These are phyloP conservation scores for Cyberlindnera japonica DNA, from an alignment of 805 yeast species.

Conservation along the genomic window DNA sequence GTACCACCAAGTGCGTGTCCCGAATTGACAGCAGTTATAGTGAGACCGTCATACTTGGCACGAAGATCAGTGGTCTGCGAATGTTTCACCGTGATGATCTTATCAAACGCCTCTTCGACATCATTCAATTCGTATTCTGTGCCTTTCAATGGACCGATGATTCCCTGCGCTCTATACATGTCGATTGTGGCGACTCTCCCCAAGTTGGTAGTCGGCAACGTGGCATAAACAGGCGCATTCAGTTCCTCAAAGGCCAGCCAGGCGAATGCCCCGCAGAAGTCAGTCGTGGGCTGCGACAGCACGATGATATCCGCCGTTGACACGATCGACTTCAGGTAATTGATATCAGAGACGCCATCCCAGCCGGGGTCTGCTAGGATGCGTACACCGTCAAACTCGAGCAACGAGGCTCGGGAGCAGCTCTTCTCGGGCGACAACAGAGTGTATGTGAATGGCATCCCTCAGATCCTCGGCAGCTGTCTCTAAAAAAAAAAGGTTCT, in stretches of 20 bases:
- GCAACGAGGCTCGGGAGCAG: conserved; percentile 40
- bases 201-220: conserved; percentile 83
- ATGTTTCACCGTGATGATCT: conserved; percentile 64
- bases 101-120: conserved; percentile 77
- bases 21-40: conserved; percentile 79
- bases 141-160: conserved; percentile 65
- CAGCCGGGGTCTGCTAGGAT: conserved; percentile 73
- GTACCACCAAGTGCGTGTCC: conserved; percentile 96
- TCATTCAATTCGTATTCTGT: conserved; percentile 64
- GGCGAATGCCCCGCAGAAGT: conserved; percentile 77
- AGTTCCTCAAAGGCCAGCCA: conserved; percentile 59
- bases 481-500: too few relatives aligned
- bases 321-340: conserved; percentile 40
- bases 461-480: too few relatives aligned
- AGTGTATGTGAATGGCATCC: conserved; percentile 30
- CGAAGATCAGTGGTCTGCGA: conserved; percentile 67
- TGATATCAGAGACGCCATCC: conserved; percentile 49
- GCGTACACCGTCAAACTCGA: conserved; percentile 54
- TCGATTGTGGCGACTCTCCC: conserved; percentile 89
- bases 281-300: conserved; percentile 82
- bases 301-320: conserved; percentile 61
- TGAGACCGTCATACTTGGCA: conserved; percentile 55
- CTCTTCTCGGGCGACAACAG: conserved; percentile 22
- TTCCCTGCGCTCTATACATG: conserved; percentile 64
- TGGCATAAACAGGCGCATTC: conserved; percentile 74